Percentiles rank a stretch among this genome's conserved stretches.
phyloP scores from a whole-genome alignment of 148 eudicot species.

The Camellia sinensis region DNA sequence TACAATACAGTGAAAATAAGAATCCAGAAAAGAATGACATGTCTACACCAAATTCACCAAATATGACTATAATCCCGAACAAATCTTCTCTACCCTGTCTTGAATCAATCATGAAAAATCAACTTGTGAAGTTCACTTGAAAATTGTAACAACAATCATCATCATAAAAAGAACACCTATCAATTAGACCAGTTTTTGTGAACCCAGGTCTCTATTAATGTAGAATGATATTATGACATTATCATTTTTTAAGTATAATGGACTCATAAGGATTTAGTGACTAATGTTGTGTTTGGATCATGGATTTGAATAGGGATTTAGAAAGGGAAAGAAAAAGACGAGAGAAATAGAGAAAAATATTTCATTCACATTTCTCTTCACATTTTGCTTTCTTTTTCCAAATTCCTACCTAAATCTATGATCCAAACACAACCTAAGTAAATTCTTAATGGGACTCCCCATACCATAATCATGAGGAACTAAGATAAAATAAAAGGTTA shows the following conservation, averaged over 20 bases:
- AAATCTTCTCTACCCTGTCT: not conserved
- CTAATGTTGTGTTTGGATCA: no score
- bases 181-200: not conserved
- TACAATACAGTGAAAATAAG: not conserved
- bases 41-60: not conserved
- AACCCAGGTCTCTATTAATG: not conserved
- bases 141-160: not conserved
- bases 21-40: not conserved
- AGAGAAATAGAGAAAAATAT: no score
- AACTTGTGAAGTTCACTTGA: not conserved
- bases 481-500: no score
- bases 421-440: no score
- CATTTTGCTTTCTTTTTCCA: no score
- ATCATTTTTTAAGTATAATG: no score
- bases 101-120: not conserved
- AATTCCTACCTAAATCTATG: no score
- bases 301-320: no score
- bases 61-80: not conserved
- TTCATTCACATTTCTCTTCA: no score
- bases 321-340: no score
- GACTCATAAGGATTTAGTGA: no score
- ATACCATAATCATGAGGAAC: not conserved
- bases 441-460: not conserved
- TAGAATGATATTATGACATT: not conserved
- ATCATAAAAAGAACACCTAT: not conserved